Evolutionary conservation across 345 rosid genomes (phyloP).

Genomic region (Isatis tinctoria): DNA sequence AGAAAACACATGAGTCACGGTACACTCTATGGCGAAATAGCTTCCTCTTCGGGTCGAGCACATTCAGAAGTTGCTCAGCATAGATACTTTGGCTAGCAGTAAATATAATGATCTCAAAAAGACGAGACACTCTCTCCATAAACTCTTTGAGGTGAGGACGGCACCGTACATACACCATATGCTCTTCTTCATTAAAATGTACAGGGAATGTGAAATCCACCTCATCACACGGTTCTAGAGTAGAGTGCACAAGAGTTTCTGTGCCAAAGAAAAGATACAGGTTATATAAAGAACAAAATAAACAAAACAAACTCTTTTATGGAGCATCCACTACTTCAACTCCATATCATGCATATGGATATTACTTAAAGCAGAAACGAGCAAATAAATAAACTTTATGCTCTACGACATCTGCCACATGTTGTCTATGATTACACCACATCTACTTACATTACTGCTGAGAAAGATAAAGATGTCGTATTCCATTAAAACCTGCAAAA

Average conservation of each 20-base stretch:
- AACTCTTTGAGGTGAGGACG: constrained; percentile 91
- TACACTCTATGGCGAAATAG: constrained; percentile 87
- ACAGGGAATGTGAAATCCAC: constrained; percentile 95
- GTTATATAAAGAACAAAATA: neutral
- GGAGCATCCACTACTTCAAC: neutral
- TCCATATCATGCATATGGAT: neutral
- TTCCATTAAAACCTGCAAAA: neutral
- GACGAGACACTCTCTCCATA: constrained; percentile 77
- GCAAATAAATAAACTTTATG: neutral
- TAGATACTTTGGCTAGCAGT: constrained; percentile 99
- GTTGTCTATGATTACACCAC: neutral
- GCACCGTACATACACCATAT: constrained; percentile 83
- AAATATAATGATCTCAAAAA: constrained; percentile 90
- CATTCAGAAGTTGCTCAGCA: constrained; percentile 93
- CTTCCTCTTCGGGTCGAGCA: constrained; percentile 97
- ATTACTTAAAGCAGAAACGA: neutral
- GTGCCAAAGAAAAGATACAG: constrained; percentile 19
- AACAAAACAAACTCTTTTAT: neutral
- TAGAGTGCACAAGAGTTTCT: constrained; percentile 97
- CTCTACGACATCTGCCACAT: neutral
- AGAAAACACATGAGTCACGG: constrained; percentile 94
- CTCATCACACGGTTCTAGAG: constrained; percentile 77
- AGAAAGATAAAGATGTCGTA: neutral
- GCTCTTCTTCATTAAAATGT: constrained; percentile 75
- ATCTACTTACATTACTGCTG: neutral